Evolutionary conservation across 371 early-diverging fungal species (phyloP).

Genomic region (Mucor saturninus): DNA sequence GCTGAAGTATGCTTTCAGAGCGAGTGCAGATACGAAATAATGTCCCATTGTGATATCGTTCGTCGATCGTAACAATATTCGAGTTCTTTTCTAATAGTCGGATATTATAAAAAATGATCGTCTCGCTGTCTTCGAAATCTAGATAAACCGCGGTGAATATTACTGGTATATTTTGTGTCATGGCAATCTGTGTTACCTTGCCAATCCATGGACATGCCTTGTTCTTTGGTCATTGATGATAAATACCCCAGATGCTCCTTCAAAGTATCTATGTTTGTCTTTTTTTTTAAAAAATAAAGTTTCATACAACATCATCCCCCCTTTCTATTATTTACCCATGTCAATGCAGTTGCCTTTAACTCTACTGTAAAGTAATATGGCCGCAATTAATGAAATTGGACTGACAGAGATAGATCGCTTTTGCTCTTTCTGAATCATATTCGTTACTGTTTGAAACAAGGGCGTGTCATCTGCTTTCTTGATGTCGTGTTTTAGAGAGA

Average conservation of each 20-base stretch:
- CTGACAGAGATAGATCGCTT: conserved; percentile 23
- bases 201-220: conserved; percentile 33
- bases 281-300: too few relatives aligned
- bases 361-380: conserved; percentile 34
- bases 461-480: background rate
- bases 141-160: conserved; percentile 2
- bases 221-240: conserved; percentile 3
- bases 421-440: conserved; percentile 28
- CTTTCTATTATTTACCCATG: background rate
- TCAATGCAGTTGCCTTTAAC: conserved; percentile 26
- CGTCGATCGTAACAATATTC: conserved; percentile 31
- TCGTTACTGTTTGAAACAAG: conserved; percentile 3
- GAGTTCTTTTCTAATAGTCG: conserved; percentile 29
- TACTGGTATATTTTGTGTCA: background rate
- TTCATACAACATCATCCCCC: too few relatives aligned
- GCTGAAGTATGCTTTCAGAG: conserved; percentile 31
- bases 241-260: conserved; percentile 25
- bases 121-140: conserved; percentile 34
- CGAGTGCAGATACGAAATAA: conserved; percentile 24
- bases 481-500: background rate
- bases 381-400: conserved; percentile 32
- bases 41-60: conserved; percentile 13
- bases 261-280: conserved; percentile 15
- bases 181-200: conserved; percentile 27
- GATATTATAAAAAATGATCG: conserved; percentile 33